These are phyloP conservation scores for Ceratobasidium theobromae DNA, from an alignment of 1,284 basidiomycete genomes.

Conservation along the genomic window DNA sequence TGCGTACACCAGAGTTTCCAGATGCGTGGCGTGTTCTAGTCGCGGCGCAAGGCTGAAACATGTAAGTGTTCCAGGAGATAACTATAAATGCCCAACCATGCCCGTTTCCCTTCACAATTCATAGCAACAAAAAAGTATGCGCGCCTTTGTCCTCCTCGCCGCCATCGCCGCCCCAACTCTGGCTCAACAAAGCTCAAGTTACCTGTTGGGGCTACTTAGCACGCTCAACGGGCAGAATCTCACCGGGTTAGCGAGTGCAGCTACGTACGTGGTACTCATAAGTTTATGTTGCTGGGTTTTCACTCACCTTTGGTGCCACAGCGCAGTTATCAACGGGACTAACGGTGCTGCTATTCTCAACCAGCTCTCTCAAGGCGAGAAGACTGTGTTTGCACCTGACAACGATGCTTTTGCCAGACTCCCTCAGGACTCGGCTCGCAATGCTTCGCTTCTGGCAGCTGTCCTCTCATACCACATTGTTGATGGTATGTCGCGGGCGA, in stretches of 20 bases:
- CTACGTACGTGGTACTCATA: constrained; percentile 46
- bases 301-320: constrained; percentile 44
- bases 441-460: neutral
- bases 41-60: too few relatives aligned
- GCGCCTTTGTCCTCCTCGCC: constrained; percentile 36
- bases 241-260: constrained; percentile 46
- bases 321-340: constrained; percentile 56
- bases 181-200: constrained; percentile 39
- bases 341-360: constrained; percentile 36
- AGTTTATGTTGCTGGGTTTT: constrained; percentile 41
- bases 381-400: constrained; percentile 5
- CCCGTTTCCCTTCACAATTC: neutral
- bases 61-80: too few relatives aligned
- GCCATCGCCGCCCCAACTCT: constrained; percentile 34
- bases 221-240: constrained; percentile 46
- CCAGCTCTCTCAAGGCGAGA: neutral
- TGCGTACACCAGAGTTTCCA: too few relatives aligned
- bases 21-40: too few relatives aligned
- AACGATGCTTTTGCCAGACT: neutral
- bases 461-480: neutral
- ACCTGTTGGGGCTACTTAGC: constrained; percentile 45
- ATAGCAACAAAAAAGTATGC: constrained; percentile 35
- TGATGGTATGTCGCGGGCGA: neutral
- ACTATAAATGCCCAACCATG: too few relatives aligned
- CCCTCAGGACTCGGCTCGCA: neutral